Evolutionary conservation across 1,139 yeast genomes (phyloP).

Genomic region (Citeromyces siamensis): DNA sequence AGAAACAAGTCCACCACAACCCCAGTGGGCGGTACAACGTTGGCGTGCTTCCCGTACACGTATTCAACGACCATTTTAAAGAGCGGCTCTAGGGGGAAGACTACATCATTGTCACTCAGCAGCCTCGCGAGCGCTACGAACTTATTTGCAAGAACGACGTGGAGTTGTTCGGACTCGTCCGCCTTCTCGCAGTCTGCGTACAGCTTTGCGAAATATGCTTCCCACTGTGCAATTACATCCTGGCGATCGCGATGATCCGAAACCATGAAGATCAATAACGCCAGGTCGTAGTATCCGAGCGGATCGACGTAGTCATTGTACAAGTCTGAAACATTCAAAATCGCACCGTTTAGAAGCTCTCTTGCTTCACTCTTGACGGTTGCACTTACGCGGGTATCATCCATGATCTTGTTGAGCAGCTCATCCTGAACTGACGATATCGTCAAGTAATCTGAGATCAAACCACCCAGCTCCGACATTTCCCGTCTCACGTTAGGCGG

Average conservation of each 20-base stretch:
- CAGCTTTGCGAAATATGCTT: conserved; percentile 36
- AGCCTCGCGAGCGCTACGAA: conserved; percentile 24
- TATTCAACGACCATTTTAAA: conserved; percentile 35
- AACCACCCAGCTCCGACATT: conserved; percentile 56
- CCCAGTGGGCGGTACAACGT: conserved; percentile 27
- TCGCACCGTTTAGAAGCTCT: conserved; percentile 45
- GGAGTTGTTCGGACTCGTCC: conserved; percentile 23
- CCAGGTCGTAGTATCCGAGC: conserved; percentile 73
- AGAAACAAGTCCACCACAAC: conserved; percentile 58
- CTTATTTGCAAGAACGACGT: conserved; percentile 24
- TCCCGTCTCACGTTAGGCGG: conserved; percentile 70
- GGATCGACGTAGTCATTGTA: conserved; percentile 86
- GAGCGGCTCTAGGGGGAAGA: conserved; percentile 69
- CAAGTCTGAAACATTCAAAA: conserved; percentile 63
- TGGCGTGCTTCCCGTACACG: conserved; percentile 22
- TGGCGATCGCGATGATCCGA: conserved; percentile 73
- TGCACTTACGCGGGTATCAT: conserved; percentile 44
- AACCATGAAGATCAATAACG: conserved; percentile 65
- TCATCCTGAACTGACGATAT: conserved; percentile 89
- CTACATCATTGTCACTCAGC: conserved; percentile 44
- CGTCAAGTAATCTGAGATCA: conserved; percentile 71
- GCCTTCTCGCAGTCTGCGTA: conserved; percentile 21
- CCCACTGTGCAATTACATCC: conserved; percentile 65
- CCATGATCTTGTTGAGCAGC: conserved; percentile 41
- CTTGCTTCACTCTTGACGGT: conserved; percentile 32